phyloP scores from a whole-genome alignment of 495 filamentous ascomycete genomes.

The Monascus purpureus region DNA sequence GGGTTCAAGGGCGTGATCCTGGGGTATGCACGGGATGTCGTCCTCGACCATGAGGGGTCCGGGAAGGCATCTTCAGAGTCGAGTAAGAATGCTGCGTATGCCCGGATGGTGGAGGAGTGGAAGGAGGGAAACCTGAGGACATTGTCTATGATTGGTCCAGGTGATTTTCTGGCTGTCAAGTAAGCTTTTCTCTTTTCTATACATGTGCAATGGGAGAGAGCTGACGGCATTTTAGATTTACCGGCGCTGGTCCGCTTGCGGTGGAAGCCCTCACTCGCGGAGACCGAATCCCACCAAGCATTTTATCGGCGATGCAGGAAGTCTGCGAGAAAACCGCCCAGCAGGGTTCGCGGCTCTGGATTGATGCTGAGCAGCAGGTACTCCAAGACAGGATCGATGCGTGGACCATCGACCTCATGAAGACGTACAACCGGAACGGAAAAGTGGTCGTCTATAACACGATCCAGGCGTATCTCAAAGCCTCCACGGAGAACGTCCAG shows the following conservation, averaged over 20 bases:
- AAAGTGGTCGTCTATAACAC: constrained; percentile 47
- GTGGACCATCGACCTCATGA: constrained; percentile 63
- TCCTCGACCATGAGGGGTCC: constrained; percentile 33
- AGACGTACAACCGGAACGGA: constrained; percentile 51
- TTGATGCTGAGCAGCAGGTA: constrained; percentile 71
- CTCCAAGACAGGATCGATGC: constrained; percentile 64
- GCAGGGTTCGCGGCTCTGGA: constrained; percentile 54
- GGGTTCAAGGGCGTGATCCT: constrained; percentile 69
- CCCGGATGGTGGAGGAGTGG: constrained; percentile 37
- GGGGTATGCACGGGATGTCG: constrained; percentile 62
- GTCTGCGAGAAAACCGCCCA: constrained; percentile 57
- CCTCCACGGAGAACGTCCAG: constrained; percentile 43
- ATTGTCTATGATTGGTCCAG: constrained; percentile 44
- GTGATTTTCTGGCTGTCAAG: constrained; percentile 70
- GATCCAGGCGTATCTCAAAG: constrained; percentile 70
- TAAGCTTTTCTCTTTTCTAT: constrained; percentile 11
- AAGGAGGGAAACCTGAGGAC: constrained; percentile 54
- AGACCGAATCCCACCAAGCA: constrained; percentile 29
- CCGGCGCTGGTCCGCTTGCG: constrained; percentile 58
- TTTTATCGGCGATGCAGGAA: constrained; percentile 49
- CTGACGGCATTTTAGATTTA: constrained; percentile 35
- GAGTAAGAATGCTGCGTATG: constrained; percentile 21
- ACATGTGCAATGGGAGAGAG: not conserved
- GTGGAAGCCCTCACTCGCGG: constrained; percentile 43
- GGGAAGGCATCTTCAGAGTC: constrained; percentile 1